Conservation (phyloP, 352 stramenopile genomes). For the Phytophthora vignae region DNA sequence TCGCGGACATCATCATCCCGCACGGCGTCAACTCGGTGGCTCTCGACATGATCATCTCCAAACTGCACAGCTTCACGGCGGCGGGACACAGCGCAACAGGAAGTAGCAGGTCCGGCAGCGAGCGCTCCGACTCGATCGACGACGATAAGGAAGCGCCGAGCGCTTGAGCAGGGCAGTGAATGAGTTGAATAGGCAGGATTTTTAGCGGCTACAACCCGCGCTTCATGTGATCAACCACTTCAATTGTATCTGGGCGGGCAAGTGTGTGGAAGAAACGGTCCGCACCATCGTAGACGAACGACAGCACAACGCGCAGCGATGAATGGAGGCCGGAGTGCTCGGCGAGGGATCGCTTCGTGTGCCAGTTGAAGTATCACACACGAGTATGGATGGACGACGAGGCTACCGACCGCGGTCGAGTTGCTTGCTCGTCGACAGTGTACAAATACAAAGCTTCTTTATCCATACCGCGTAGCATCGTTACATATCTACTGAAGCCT, state of each 20-base stretch:
- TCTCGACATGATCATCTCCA: constrained; percentile 94
- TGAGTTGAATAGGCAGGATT: constrained; percentile 30
- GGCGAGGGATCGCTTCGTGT: constrained; percentile 2
- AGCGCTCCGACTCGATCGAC: constrained; percentile 58
- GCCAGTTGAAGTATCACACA: constrained; percentile 17
- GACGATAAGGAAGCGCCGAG: constrained; percentile 36
- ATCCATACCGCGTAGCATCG: neutral
- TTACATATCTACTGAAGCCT: too few relatives aligned
- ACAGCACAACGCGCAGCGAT: constrained; percentile 14
- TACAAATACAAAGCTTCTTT: neutral
- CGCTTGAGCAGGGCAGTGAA: constrained; percentile 20
- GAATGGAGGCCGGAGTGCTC: constrained; percentile 3
- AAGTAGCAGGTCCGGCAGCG: constrained; percentile 54
- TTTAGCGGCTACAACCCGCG: constrained; percentile 16
- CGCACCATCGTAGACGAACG: constrained; percentile 10
- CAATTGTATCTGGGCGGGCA: constrained; percentile 26
- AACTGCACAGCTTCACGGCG: constrained; percentile 83
- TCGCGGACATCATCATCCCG: constrained; percentile 96
- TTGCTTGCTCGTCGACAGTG: constrained; percentile 25
- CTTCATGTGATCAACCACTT: constrained; percentile 32
- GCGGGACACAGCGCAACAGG: constrained; percentile 39
- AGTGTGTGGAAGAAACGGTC: constrained; percentile 20
- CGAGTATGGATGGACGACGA: constrained; percentile 9
- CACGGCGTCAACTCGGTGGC: constrained; percentile 94
- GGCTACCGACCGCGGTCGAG: neutral